Base-by-base conservation (phyloP, 208 protist species). In the Leishmania mexicana region DNA sequence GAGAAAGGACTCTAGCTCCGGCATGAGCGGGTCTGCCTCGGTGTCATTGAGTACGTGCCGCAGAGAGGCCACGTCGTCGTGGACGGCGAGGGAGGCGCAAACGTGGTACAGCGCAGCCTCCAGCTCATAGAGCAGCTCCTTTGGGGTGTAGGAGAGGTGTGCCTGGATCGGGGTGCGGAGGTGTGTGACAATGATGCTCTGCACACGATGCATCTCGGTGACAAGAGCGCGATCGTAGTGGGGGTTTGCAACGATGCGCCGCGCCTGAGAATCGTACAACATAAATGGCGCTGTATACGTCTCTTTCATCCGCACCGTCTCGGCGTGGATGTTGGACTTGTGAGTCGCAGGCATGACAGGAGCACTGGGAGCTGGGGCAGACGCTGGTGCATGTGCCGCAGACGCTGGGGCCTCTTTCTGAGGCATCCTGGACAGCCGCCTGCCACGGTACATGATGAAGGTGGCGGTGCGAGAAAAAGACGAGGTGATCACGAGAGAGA, bases 231-330 rank as follows among this genome's bases (percentile, higher is more conserved):
- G 87, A 73, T 90, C 80, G 79, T 92, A 91, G 5, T 57, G 40
- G 70, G 86, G 83, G 75, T 95, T 93, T 24, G 81, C 38, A 8
- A 89, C 85, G 54, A 95, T 91, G 71, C 85, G 84, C 42, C 81
- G 75, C 19, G 82, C 58, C 51, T 54, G 78, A 19, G 75, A 64
- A 81, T 95, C 89, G 83, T 90, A 95, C 10, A 91, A 40, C 85
- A 91, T 89, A 74, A 90, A 93, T 17, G 92, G 92, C 0, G 92
- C 83, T 45, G 90, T 89, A 81, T 92, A 79, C 35, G 53, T 60
- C 53, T 80, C 76, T 74, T 92, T 92, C 65, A 89, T 87, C 42
- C 1, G 45, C n/a, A 88, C 76, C 15, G 87, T 74, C n/a, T 76
- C 80, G 21, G 31, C 28, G 42, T 84, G 76, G 3, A n/a, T 60